Base-by-base conservation (phyloP, 176 grass and related monocot species). In the Phyllostachys edulis region DNA sequence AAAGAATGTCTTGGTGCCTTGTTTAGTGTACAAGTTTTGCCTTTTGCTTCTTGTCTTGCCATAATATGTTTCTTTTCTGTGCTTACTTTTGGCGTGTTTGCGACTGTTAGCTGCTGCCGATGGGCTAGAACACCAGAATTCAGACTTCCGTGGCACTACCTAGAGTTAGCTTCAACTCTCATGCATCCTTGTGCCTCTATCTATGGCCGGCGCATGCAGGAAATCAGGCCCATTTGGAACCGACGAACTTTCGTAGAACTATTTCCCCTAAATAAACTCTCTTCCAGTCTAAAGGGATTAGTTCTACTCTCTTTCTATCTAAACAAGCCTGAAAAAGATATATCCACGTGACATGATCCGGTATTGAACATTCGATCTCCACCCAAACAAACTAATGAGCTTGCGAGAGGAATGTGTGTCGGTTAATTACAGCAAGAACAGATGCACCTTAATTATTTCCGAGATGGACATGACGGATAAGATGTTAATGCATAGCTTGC, bases 21-120 rank as follows among this genome's bases (percentile, higher is more conserved):
- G 74, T 84, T 88, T 84, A 79, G 75, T 24, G 80, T 66, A 88
- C 75, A 84, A 73, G 87, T 84, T 88, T 88, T 79, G 74, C 80
- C 74, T 88, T 44, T 83, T 54, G 80, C 46, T 69, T 78, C 79
- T 78, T 63, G 86, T 78, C 66, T 24, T 63, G 24, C 74, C 68
- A 57, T 81, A 65, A 80, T 65, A n/a, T 40, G 67, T 63, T 52
- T 50, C 84, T 64, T 62, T 57, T 70, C 20, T 39, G 21, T 7
- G 18, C 46, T 67, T 34, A 12, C 57, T 63, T 64, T 86, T 51
- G 76, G 84, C 32, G 42, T 42, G 32, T 42, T n/a, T 79, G 41
- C 45, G 65, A 40, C 78, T 68, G 78, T 37, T 67, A 46, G 75
- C 61, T 10, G 20, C 78, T 39, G 62, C 21, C 49, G 34, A 16